Evolutionary conservation across 352 stramenopile genomes (phyloP).

Genomic region (Phytopythium ostracodes): DNA sequence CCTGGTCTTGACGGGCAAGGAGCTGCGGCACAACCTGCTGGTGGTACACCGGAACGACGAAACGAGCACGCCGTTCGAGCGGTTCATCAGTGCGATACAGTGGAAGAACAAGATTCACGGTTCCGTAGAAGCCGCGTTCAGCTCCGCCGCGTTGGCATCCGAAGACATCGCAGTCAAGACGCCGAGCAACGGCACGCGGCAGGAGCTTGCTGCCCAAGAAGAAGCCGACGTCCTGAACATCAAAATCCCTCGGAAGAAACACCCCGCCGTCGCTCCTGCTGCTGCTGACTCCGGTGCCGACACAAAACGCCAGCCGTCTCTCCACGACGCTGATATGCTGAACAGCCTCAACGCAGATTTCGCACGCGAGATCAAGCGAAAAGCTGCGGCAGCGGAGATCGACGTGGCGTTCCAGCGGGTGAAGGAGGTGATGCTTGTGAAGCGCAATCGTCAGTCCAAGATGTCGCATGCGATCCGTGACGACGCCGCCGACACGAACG

Average conservation of each 20-base stretch:
- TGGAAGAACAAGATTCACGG: background rate
- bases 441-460: background rate
- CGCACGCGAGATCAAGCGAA: background rate
- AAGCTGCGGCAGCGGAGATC: background rate
- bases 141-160: background rate
- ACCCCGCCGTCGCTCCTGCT: background rate
- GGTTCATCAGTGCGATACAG: background rate
- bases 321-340: background rate
- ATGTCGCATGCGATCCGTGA: background rate
- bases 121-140: background rate
- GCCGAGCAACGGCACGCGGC: background rate
- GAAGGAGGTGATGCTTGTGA: background rate
- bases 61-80: background rate
- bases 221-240: background rate
- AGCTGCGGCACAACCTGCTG: background rate
- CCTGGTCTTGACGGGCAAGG: background rate
- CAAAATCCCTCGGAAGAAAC: background rate
- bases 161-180: background rate
- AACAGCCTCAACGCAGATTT: background rate
- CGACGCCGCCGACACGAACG: background rate
- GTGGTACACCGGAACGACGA: background rate
- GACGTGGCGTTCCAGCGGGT: background rate
- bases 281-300: background rate
- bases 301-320: background rate
- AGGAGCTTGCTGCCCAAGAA: background rate